phyloP scores from a whole-genome alignment of 371 early-diverging fungal genomes.

The Zychaea mexicana region DNA sequence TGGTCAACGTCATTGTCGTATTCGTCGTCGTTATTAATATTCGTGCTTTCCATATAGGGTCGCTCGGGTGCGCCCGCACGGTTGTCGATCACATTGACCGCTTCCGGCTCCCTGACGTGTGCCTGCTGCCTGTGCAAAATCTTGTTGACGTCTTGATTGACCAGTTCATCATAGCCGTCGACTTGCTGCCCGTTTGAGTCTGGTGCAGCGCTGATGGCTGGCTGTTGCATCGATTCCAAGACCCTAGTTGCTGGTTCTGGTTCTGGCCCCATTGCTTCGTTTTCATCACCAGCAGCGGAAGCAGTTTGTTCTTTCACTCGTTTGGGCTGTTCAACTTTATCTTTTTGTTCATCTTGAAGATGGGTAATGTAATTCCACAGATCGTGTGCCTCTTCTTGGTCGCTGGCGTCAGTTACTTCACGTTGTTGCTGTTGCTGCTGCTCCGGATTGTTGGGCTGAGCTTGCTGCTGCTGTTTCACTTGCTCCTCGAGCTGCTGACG shows the following conservation, averaged over 20 bases:
- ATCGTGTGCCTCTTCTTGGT: conserved; percentile 15
- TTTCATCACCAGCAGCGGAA: conserved; percentile 13
- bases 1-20: neutral
- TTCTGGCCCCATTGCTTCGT: neutral
- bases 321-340: conserved; percentile 1
- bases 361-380: conserved; percentile 16
- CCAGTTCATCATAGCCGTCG: neutral
- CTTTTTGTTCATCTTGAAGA: conserved; percentile 16
- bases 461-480: conserved; percentile 10
- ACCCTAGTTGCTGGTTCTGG: no score
- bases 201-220: no score
- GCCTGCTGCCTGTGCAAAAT: neutral
- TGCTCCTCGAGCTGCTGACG: conserved; percentile 11
- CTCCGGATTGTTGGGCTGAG: neutral
- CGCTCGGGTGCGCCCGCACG: conserved; percentile 3
- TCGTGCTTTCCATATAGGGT: neutral
- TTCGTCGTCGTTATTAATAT: neutral
- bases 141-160: neutral
- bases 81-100: conserved; percentile 2
- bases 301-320: conserved; percentile 7
- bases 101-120: neutral
- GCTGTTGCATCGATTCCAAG: no score
- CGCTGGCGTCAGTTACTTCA: conserved; percentile 13
- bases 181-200: neutral
- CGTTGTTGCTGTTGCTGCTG: neutral